A percentile compares a stretch with the other conserved stretches of the same genome.
Conservation (phyloP, 805 yeast genomes). For the Yarrowia sp. region DNA sequence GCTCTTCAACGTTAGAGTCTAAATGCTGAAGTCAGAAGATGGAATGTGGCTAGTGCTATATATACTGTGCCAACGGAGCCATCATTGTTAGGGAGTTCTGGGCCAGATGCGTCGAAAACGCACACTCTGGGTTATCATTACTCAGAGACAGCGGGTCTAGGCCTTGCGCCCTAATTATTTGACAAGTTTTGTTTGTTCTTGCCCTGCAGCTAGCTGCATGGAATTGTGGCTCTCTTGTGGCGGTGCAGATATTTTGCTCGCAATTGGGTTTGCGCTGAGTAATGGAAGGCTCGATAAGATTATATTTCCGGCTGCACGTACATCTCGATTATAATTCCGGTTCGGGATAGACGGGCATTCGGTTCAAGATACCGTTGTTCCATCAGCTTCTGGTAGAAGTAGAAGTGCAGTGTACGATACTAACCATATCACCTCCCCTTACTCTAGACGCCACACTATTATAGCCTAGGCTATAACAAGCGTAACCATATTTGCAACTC, state of each 20-base stretch:
- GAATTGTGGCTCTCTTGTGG: constrained; percentile 16
- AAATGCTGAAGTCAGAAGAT: not conserved
- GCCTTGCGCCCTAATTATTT: not conserved
- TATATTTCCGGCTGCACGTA: not conserved
- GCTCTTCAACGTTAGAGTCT: not conserved
- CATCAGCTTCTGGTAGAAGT: too few relatives aligned
- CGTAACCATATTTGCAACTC: too few relatives aligned
- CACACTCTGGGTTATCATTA: not conserved
- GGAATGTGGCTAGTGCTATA: constrained; percentile 3
- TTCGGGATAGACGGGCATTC: too few relatives aligned
- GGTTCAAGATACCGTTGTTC: too few relatives aligned
- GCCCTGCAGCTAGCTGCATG: constrained; percentile 5
- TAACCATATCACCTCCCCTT: too few relatives aligned
- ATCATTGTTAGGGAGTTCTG: not conserved
- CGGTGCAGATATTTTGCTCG: constrained; percentile 1
- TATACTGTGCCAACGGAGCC: not conserved
- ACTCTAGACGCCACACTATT: not conserved
- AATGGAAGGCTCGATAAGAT: not conserved
- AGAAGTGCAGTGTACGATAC: too few relatives aligned
- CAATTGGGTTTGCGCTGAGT: constrained; percentile 7
- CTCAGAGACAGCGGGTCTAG: constrained; percentile 11
- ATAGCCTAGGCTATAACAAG: too few relatives aligned
- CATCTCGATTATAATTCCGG: not conserved
- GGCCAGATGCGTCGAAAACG: not conserved
- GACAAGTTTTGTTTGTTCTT: not conserved